Evolutionary conservation across 345 rosid genomes (phyloP).

Genomic region (Garcia nutans): DNA sequence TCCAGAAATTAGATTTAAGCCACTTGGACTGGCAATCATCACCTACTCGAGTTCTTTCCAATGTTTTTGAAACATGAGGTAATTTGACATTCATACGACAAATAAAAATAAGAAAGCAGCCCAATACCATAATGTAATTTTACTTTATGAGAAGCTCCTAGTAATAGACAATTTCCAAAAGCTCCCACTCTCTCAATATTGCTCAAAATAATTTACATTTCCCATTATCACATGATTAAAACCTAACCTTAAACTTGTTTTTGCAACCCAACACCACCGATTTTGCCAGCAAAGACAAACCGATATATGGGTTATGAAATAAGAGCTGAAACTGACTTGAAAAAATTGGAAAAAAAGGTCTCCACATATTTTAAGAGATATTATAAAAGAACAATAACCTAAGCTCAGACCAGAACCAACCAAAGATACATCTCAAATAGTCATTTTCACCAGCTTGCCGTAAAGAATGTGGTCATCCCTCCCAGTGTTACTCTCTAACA

Average conservation of each 20-base stretch:
- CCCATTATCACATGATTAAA: neutral
- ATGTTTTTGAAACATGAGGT: too few species aligned
- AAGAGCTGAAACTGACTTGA: neutral
- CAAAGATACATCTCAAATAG: conserved; percentile 16
- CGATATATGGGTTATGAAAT: neutral
- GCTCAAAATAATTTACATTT: neutral
- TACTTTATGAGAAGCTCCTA: too few species aligned
- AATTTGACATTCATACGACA: too few species aligned
- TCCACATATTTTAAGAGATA: neutral
- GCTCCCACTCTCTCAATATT: neutral
- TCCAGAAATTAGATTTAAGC: too few species aligned
- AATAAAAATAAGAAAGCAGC: too few species aligned
- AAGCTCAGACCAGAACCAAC: neutral
- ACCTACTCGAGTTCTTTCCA: too few species aligned
- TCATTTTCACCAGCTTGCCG: conserved; percentile 65
- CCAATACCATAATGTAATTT: too few species aligned
- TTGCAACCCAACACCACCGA: neutral
- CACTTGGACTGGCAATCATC: too few species aligned
- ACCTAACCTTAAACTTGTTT: neutral
- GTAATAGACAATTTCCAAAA: neutral
- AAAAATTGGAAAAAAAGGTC: neutral
- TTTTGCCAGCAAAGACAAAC: neutral
- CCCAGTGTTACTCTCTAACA: conserved; percentile 91
- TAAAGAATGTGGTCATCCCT: conserved; percentile 91
- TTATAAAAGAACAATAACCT: too few species aligned